Base-by-base conservation (phyloP, 2,329 filamentous ascomycete genomes). In the Apiospora sp. region DNA sequence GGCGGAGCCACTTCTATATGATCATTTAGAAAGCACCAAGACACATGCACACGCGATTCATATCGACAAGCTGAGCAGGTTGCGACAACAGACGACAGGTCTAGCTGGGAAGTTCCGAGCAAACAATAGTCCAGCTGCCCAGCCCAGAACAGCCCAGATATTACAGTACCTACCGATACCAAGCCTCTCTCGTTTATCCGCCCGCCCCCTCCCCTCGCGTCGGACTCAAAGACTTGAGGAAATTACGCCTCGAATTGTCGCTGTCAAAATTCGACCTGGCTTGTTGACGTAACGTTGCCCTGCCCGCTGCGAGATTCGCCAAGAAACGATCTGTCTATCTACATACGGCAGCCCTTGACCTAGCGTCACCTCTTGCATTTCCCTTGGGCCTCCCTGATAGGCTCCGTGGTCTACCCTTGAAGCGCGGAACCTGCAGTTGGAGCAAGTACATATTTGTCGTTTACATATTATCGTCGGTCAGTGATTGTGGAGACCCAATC, bases 221-320 rank as follows among this genome's bases (percentile, higher is more conserved):
- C 13, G 30, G 16, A 61, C 16, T 51, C n/a, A 8, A 6, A 7
- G n/a, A 30, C 6, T 34, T 12, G 19, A 22, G 30, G 16, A 37
- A 34, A 37, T 6, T 30, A 37, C 34, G 54, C 16, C 51, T 34
- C 30, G 16, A 22, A 61, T 13, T 37, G 34, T 22, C 30, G 10
- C 30, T n/a, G 34, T 41, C 3, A 13, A n/a, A 12, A 64, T 34
- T 12, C 34, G 46, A 48, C 46, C 43, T 44, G 43, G 14, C 13
- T 13, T 54, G 51, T 41, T 64, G 58, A 64, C 58, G 58, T 64
- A 64, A 64, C 58, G 58, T 64, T 64, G 58, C 58, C 30, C 30
- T 64, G 34, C 19, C 58, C 58, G 30, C 58, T 64, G 30, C 58
- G 10, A 64, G 58, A 64, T 41, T 41, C 34, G 58, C 58, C 58